Percentiles rank a stretch among this genome's conserved stretches.
Conservation (phyloP, 78 protist species). For the Salpingoeca rosetta region DNA sequence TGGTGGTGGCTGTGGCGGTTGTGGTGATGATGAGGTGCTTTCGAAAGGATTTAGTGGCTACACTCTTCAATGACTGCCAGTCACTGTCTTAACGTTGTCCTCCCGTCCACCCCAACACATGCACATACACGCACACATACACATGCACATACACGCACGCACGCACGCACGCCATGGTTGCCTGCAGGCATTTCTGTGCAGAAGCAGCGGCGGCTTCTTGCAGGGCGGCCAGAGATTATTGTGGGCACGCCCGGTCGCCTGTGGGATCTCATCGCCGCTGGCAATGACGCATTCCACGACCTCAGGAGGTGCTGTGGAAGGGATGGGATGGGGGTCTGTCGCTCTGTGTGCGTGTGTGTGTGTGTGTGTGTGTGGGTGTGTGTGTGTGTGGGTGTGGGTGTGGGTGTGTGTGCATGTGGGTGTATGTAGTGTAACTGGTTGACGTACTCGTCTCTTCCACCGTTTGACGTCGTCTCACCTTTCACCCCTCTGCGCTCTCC, state of each 20-base stretch:
- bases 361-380: neutral
- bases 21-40: no score
- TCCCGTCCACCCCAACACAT: no score
- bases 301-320: no score
- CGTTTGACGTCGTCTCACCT: neutral
- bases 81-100: no score
- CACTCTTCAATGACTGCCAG: no score
- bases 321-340: no score
- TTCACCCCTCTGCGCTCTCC: neutral
- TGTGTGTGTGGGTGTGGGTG: neutral
- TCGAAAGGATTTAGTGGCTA: no score
- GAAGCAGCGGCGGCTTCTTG: conserved; percentile 50
- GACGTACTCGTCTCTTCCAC: neutral
- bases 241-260: conserved; percentile 67
- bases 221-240: conserved; percentile 35
- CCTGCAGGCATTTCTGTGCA: conserved; percentile 40
- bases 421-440: neutral
- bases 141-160: no score
- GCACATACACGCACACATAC: no score
- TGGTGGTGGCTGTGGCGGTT: no score
- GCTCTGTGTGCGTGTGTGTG: neutral
- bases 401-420: neutral
- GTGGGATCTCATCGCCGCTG: conserved; percentile 30
- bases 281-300: no score
- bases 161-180: no score